Percentiles rank a stretch among this genome's conserved stretches.
Conservation (phyloP, 2,329 filamentous ascomycete genomes). For the Beauveria sp. region DNA sequence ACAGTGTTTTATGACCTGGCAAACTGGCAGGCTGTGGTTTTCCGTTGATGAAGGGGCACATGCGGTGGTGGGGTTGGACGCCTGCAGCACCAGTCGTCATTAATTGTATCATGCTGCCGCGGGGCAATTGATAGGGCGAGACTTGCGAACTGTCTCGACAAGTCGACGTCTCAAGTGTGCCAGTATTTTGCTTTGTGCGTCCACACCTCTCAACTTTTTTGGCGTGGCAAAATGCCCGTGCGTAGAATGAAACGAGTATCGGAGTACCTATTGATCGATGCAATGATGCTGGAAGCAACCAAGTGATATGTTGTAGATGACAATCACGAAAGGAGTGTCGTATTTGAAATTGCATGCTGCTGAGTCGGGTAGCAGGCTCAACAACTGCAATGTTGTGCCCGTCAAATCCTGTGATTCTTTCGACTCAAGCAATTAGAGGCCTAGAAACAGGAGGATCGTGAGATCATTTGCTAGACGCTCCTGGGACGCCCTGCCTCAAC, state of each 20-base stretch:
- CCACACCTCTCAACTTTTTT: neutral
- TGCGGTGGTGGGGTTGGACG: neutral
- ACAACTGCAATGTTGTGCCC: neutral
- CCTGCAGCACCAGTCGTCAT: neutral
- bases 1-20: slow-evolving; percentile 5
- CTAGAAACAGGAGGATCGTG: too few relatives aligned
- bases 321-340: neutral
- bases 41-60: neutral
- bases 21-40: neutral
- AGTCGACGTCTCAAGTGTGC: neutral
- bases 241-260: neutral
- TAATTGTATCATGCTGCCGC: neutral
- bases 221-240: neutral
- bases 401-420: too few relatives aligned
- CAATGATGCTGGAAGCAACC: neutral
- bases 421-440: too few relatives aligned
- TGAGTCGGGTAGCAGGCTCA: too few relatives aligned
- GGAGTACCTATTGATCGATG: neutral
- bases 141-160: too few relatives aligned
- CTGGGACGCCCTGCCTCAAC: too few relatives aligned
- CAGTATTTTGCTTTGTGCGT: slow-evolving; percentile 1
- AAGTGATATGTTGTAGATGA: neutral
- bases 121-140: neutral
- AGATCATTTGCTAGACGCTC: too few relatives aligned
- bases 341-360: neutral